Evolutionary conservation across 306 rosid species (phyloP).

Genomic region (Lathyrus aphaca): DNA sequence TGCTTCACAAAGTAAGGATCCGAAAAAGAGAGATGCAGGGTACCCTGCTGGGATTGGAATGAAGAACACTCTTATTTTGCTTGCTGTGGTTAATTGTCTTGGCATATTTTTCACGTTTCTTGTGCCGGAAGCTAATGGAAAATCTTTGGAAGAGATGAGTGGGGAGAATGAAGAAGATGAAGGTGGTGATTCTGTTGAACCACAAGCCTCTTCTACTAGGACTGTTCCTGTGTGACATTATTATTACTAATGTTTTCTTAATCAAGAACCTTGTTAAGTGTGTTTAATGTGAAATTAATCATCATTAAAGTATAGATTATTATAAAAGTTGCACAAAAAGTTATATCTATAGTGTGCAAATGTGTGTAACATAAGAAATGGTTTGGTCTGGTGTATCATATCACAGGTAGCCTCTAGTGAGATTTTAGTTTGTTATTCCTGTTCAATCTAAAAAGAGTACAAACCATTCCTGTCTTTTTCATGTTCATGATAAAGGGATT

Average conservation of each 20-base stretch:
- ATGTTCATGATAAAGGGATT: neutral
- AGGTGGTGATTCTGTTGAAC: neutral
- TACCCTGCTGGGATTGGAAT: constrained; percentile 46
- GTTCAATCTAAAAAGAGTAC: neutral
- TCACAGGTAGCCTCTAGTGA: neutral
- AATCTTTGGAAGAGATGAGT: constrained; percentile 40
- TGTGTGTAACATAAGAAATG: constrained; percentile 8
- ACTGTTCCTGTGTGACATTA: constrained; percentile 36
- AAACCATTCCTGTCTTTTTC: neutral
- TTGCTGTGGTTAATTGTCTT: constrained; percentile 32
- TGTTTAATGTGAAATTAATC: constrained; percentile 10
- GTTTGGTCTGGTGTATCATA: constrained; percentile 13
- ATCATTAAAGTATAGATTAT: neutral
- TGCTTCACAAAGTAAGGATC: constrained; percentile 38
- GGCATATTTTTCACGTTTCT: constrained; percentile 39
- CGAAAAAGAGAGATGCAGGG: constrained; percentile 36
- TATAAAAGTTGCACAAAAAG: neutral
- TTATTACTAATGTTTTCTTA: neutral
- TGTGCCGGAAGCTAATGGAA: constrained; percentile 44
- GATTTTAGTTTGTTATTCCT: neutral
- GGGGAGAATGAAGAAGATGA: constrained; percentile 48
- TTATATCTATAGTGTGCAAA: constrained; percentile 20
- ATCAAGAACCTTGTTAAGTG: constrained; percentile 4
- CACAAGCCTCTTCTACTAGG: neutral
- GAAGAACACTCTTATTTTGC: constrained; percentile 43